Percentiles rank a stretch among this genome's conserved stretches.
Evolutionary conservation across 225 moss, liverwort and hornwort genomes (phyloP).

Genomic region (Climacium dendroides): DNA sequence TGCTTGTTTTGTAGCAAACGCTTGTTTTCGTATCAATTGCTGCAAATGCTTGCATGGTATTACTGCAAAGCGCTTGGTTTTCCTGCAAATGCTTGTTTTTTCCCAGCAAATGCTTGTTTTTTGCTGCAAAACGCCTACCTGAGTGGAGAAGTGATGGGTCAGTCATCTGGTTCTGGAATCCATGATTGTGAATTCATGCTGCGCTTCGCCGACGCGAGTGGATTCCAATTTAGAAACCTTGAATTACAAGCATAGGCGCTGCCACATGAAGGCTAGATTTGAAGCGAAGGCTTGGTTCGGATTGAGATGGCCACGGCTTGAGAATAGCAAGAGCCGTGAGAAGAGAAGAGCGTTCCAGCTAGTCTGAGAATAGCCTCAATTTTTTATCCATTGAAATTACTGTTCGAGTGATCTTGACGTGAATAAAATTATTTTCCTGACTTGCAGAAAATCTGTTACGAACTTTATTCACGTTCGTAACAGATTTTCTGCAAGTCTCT

Average conservation of each 20-base stretch:
- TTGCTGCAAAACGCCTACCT: neutral
- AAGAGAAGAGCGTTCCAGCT: neutral
- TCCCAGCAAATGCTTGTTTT: neutral
- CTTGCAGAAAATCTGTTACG: no score
- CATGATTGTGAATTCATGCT: neutral
- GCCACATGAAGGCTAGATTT: neutral
- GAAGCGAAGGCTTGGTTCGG: neutral
- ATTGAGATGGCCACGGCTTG: neutral
- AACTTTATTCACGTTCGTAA: neutral
- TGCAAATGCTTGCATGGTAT: no score
- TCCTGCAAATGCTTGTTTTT: neutral
- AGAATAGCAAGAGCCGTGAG: neutral
- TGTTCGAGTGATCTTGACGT: neutral
- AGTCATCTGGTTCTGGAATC: neutral
- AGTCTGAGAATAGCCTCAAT: neutral
- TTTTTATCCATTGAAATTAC: neutral
- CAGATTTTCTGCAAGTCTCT: neutral
- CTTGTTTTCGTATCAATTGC: neutral
- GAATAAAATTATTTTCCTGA: neutral
- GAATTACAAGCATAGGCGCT: neutral
- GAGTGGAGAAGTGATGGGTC: neutral
- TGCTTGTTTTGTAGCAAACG: neutral
- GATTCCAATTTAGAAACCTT: neutral
- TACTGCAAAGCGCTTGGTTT: neutral
- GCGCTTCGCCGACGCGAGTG: neutral